Conservation (phyloP, 345 rosid species). For the Conringia planisiliqua region DNA sequence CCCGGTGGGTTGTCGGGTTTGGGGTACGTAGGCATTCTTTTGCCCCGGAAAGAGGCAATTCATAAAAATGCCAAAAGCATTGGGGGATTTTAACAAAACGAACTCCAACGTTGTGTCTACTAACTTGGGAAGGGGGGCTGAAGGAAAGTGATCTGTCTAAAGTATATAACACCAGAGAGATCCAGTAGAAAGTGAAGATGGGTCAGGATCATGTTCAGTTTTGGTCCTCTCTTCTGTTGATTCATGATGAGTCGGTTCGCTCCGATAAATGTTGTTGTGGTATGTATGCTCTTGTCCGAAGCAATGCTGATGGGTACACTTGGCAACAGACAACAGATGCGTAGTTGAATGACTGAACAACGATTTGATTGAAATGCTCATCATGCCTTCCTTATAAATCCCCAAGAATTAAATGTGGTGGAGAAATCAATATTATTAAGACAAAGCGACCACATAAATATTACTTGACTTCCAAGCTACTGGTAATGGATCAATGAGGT, state of each 20-base stretch:
- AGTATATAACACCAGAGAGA: constrained; percentile 3
- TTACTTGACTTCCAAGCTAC: neutral
- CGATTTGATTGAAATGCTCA: constrained; percentile 1
- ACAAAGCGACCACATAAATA: neutral
- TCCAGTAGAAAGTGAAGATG: constrained; percentile 4
- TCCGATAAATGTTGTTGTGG: constrained; percentile 5
- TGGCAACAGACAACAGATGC: neutral
- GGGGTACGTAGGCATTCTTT: constrained; percentile 23
- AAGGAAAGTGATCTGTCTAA: neutral
- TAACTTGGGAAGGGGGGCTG: constrained; percentile 4
- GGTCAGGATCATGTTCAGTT: neutral
- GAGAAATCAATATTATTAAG: neutral
- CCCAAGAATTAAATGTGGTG: constrained; percentile 14
- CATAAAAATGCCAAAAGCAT: constrained; percentile 4
- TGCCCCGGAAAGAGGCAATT: neutral
- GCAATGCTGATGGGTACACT: constrained; percentile 5
- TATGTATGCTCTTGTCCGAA: constrained; percentile 8
- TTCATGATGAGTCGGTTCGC: neutral
- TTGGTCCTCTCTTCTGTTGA: constrained; percentile 14
- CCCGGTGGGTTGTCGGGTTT: neutral
- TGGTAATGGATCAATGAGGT: neutral
- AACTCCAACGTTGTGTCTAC: neutral
- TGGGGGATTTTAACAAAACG: neutral
- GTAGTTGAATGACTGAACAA: neutral
- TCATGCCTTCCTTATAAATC: neutral